Conservation (phyloP, 2,329 filamentous ascomycete species). For the Coniochaeta hoffmannii region DNA sequence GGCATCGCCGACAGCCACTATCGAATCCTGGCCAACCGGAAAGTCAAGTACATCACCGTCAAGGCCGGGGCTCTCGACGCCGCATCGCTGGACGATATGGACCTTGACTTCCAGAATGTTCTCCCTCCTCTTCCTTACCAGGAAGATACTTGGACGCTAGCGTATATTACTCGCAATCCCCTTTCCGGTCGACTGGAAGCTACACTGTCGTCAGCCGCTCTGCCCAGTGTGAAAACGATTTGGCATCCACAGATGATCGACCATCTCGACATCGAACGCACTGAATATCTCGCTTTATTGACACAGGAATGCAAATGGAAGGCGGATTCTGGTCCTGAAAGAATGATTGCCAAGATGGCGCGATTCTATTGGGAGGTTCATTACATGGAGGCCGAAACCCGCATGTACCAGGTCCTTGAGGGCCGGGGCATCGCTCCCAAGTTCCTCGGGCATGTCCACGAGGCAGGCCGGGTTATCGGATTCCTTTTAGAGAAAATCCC, state of each 20-base stretch:
- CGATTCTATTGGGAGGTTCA: constrained; percentile 29
- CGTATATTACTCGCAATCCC: neutral
- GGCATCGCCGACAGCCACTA: neutral
- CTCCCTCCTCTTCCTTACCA: constrained; percentile 2
- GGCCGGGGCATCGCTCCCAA: constrained; percentile 24
- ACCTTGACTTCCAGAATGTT: constrained; percentile 1
- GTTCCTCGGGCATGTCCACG: constrained; percentile 30
- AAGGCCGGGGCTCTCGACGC: constrained; percentile 2
- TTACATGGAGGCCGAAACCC: constrained; percentile 26
- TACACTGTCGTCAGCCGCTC: neutral
- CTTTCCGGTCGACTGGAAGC: neutral
- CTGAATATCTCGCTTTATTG: constrained; percentile 7
- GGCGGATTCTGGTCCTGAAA: neutral
- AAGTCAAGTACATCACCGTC: constrained; percentile 2
- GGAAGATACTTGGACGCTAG: neutral
- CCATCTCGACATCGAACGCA: constrained; percentile 10
- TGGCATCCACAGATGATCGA: constrained; percentile 8
- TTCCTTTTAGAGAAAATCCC: constrained; percentile 25
- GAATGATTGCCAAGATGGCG: constrained; percentile 25
- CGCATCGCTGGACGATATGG: neutral
- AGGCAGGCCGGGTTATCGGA: constrained; percentile 29
- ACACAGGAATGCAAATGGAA: constrained; percentile 8
- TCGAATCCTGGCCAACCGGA: constrained; percentile 1
- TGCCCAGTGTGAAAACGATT: neutral
- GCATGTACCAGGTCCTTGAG: constrained; percentile 27